Conservation (phyloP, 2,329 filamentous ascomycete genomes). For the Apiospora saccharicola region DNA sequence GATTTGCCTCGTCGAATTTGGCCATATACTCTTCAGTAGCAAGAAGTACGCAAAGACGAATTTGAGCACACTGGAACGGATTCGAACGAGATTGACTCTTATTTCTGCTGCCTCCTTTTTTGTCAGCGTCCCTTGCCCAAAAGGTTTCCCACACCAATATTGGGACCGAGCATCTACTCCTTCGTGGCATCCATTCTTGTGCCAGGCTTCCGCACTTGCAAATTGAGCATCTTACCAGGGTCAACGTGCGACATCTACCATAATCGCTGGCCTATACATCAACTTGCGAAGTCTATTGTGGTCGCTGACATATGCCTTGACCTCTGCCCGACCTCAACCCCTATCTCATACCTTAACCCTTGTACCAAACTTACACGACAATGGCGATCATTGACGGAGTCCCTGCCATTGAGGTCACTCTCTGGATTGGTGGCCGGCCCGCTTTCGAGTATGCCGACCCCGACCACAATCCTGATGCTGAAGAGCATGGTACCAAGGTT, state of each 20-base stretch:
- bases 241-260: background rate
- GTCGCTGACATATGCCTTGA: background rate
- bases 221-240: background rate
- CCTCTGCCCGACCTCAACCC: background rate
- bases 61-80: background rate
- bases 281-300: too few species aligned
- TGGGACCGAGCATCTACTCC: background rate
- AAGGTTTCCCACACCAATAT: background rate
- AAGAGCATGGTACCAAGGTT: background rate
- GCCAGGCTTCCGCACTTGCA: background rate
- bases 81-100: too few species aligned
- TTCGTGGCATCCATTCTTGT: background rate
- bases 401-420: conserved; percentile 34
- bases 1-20: background rate
- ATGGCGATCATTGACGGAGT: conserved; percentile 39
- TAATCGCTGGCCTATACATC: too few species aligned
- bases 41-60: background rate
- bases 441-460: conserved; percentile 34
- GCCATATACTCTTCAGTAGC: background rate
- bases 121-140: background rate
- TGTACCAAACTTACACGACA: background rate
- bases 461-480: conserved; percentile 25
- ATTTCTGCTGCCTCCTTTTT: too few species aligned
- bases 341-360: background rate
- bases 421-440: conserved; percentile 32